Conservation (phyloP, 345 rosid species). For the Melastoma malabathricum region DNA sequence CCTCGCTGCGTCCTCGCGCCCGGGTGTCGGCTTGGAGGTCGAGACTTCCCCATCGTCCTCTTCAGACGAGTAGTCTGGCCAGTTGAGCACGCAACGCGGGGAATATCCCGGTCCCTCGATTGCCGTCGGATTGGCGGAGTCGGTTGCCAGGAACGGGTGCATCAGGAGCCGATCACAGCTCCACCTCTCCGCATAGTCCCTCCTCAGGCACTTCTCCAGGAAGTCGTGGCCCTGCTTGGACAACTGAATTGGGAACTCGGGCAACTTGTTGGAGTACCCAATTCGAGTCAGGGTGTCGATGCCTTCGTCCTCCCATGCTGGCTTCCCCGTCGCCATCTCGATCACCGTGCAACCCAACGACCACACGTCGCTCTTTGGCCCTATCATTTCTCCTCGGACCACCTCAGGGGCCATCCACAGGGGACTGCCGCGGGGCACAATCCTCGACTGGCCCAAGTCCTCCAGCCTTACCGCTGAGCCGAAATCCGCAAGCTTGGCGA, state of each 20-base stretch:
- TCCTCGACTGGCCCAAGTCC: background rate
- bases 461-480: slow-evolving; percentile 35
- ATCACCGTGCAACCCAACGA: slow-evolving; percentile 61
- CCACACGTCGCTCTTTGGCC: slow-evolving; percentile 80
- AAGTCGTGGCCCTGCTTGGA: slow-evolving; percentile 53
- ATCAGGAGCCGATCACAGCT: slow-evolving; percentile 54
- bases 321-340: slow-evolving; percentile 65
- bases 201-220: slow-evolving; percentile 40
- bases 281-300: slow-evolving; percentile 37
- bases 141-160: slow-evolving; percentile 45
- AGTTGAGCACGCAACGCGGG: slow-evolving; percentile 67
- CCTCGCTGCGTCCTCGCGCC: slow-evolving; percentile 4
- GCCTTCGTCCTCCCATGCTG: slow-evolving; percentile 61
- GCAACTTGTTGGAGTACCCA: slow-evolving; percentile 40
- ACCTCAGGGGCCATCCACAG: slow-evolving; percentile 97
- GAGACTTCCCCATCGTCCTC: slow-evolving; percentile 9
- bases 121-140: background rate
- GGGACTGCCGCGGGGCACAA: slow-evolving; percentile 65
- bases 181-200: slow-evolving; percentile 47
- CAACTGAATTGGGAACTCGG: slow-evolving; percentile 27
- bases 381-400: slow-evolving; percentile 46
- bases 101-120: slow-evolving; percentile 21
- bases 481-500: slow-evolving; percentile 63
- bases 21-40: background rate
- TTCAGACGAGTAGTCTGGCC: slow-evolving; percentile 37